Evolutionary conservation across 1,284 basidiomycete genomes (phyloP).

Genomic region (Cerrena zonata): DNA sequence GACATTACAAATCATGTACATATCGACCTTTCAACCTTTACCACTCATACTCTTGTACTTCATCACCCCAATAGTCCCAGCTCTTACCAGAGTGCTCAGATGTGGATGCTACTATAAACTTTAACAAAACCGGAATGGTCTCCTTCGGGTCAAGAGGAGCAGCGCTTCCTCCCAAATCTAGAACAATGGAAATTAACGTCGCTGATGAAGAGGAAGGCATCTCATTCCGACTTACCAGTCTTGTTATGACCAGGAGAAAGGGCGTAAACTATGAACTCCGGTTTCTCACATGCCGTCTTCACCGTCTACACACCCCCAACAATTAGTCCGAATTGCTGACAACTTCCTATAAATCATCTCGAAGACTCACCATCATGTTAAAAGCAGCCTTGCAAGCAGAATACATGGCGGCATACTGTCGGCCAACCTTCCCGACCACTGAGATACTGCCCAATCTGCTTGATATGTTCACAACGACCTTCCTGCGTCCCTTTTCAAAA

Average conservation of each 20-base stretch:
- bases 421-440: no score
- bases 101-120: slow-evolving; percentile 12
- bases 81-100: slow-evolving; percentile 7
- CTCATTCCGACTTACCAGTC: slow-evolving; percentile 28
- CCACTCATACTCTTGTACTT: neutral
- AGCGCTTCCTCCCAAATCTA: slow-evolving; percentile 30
- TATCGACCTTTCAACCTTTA: no score
- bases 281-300: slow-evolving; percentile 26
- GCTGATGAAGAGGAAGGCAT: no score
- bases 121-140: slow-evolving; percentile 23
- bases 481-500: slow-evolving; percentile 27
- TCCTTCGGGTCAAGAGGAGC: slow-evolving; percentile 27
- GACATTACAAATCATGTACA: no score
- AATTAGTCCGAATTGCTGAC: no score
- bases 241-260: slow-evolving; percentile 29
- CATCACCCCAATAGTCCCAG: no score
- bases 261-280: slow-evolving; percentile 20
- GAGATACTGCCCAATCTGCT: slow-evolving; percentile 29
- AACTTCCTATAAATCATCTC: no score
- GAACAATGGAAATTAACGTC: no score
- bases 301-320: no score
- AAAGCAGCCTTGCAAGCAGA: slow-evolving; percentile 26
- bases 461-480: slow-evolving; percentile 32
- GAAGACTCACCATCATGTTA: slow-evolving; percentile 29
- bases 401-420: slow-evolving; percentile 23